Evolutionary conservation across 176 grass and related monocot species (phyloP).

Genomic region (Oryza meridionalis): DNA sequence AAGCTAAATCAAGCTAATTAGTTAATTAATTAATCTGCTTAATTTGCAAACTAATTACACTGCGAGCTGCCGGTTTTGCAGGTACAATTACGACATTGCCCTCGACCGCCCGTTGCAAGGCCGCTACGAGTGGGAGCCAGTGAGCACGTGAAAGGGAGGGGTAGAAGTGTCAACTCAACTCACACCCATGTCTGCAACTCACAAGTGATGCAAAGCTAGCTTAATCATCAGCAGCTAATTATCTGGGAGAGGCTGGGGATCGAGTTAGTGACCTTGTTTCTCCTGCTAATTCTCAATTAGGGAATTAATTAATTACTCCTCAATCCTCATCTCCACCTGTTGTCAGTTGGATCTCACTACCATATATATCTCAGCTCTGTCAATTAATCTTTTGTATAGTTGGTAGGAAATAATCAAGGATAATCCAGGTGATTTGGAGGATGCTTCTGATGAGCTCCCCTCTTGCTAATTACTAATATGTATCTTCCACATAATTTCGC

Average conservation of each 20-base stretch:
- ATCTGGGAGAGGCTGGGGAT: neutral
- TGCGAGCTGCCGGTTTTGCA: neutral
- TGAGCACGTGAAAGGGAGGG: slow-evolving; percentile 22
- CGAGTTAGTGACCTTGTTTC: neutral
- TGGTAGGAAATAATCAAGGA: neutral
- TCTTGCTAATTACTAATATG: neutral
- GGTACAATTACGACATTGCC: slow-evolving; percentile 63
- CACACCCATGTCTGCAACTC: neutral
- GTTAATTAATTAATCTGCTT: too few relatives aligned
- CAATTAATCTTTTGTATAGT: slow-evolving; percentile 14
- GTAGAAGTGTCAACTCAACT: neutral
- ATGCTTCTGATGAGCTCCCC: slow-evolving; percentile 29
- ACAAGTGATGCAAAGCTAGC: neutral
- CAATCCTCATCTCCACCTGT: neutral
- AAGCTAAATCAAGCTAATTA: neutral
- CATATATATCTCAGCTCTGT: slow-evolving; percentile 4
- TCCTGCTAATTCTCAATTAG: slow-evolving; percentile 1
- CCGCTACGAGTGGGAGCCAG: slow-evolving; percentile 52
- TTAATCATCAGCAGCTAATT: neutral
- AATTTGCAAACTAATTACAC: slow-evolving; percentile 20
- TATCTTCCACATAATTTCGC: neutral
- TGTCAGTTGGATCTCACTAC: neutral
- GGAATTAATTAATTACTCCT: neutral
- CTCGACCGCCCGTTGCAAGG: slow-evolving; percentile 50
- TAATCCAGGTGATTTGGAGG: slow-evolving; percentile 10